Evolutionary conservation across 202 grass and related monocot genomes (phyloP).

Genomic region (Panicum hallii): DNA sequence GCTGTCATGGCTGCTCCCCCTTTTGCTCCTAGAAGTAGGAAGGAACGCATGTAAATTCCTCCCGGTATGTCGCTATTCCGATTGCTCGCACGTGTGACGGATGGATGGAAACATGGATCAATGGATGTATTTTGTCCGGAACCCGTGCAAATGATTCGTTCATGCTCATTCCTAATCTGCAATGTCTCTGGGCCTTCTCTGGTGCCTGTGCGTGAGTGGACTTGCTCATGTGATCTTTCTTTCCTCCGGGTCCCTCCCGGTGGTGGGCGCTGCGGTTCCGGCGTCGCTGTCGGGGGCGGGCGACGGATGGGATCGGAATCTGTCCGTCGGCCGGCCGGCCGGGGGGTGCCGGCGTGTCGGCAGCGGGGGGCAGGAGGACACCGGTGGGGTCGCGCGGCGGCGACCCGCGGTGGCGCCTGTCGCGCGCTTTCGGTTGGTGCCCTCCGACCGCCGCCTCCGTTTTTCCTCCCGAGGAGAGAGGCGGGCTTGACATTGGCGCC

Average conservation of each 20-base stretch:
- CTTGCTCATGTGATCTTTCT: background rate
- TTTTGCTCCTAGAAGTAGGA: conserved; percentile 43
- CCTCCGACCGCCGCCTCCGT: background rate
- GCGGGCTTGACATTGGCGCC: conserved; percentile 22
- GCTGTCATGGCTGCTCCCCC: conserved; percentile 12
- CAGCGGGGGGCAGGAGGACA: conserved; percentile 61
- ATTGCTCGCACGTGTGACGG: conserved; percentile 14
- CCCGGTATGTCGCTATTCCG: background rate
- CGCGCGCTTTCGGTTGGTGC: conserved; percentile 45
- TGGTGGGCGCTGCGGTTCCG: conserved; percentile 30
- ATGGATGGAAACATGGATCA: background rate
- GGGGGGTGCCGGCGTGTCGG: conserved; percentile 53
- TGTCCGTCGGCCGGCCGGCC: background rate
- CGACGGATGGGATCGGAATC: conserved; percentile 22
- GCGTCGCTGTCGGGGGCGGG: conserved; percentile 45
- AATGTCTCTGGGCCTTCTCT: background rate
- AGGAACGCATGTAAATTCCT: conserved; percentile 27
- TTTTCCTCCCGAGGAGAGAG: conserved; percentile 4
- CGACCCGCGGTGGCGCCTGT: conserved; percentile 6
- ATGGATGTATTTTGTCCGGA: background rate
- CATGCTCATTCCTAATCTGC: background rate
- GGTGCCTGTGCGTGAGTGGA: background rate
- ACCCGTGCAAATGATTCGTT: background rate
- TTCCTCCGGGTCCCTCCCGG: background rate
- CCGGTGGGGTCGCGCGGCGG: conserved; percentile 51